Conservation (phyloP, 306 rosid genomes). For the Potentilla sterilis region DNA sequence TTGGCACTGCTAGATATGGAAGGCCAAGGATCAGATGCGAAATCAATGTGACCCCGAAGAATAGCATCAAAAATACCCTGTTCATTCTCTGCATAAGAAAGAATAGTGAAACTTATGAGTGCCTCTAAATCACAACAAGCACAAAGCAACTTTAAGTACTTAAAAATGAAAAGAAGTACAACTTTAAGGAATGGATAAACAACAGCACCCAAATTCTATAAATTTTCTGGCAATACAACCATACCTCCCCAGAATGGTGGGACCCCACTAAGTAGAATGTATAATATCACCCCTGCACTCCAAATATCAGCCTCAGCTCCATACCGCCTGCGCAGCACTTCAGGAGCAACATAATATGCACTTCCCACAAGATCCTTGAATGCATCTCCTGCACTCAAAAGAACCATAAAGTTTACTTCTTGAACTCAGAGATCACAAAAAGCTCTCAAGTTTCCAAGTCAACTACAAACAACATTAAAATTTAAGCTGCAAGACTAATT, state of each 20-base stretch:
- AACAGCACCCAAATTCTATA: too few species aligned
- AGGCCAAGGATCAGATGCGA: slow-evolving; percentile 90
- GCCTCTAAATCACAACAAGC: not conserved
- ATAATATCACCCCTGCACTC: slow-evolving; percentile 91
- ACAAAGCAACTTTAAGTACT: not conserved
- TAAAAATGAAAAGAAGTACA: not conserved
- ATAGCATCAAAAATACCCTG: slow-evolving; percentile 83
- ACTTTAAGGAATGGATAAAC: not conserved
- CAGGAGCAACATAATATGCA: slow-evolving; percentile 98
- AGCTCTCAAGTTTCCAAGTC: not conserved
- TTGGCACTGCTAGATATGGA: slow-evolving; percentile 84
- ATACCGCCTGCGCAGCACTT: slow-evolving; percentile 72
- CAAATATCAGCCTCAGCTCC: slow-evolving; percentile 93
- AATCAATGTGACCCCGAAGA: slow-evolving; percentile 87
- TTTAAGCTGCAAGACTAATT: not conserved
- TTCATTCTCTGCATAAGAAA: slow-evolving; percentile 72
- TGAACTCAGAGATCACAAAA: not conserved
- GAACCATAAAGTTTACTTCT: not conserved
- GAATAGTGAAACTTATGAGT: slow-evolving; percentile 30
- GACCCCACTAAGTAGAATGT: slow-evolving; percentile 90
- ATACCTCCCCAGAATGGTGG: slow-evolving; percentile 99
- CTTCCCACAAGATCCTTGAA: slow-evolving; percentile 92
- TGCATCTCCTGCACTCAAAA: slow-evolving; percentile 58
- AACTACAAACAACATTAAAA: not conserved
- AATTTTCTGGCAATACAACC: not conserved